Conservation (phyloP, 768 basidiomycete genomes). For the Dioszegia aurantiaca region DNA sequence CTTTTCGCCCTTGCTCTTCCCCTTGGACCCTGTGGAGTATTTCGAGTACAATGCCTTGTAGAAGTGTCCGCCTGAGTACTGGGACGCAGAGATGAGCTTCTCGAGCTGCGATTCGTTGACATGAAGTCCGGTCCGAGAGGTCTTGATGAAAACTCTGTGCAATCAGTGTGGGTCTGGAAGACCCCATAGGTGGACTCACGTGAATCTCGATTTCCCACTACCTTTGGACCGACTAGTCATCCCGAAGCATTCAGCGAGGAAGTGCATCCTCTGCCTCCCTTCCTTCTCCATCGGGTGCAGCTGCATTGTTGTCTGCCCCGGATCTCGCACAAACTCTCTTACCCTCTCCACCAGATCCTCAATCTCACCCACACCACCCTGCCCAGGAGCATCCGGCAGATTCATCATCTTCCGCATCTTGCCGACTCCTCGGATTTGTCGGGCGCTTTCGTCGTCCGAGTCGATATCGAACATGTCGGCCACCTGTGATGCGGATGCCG, state of each 20-base stretch:
- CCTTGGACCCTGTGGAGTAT: constrained; percentile 32
- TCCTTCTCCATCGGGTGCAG: constrained; percentile 76
- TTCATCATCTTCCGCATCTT: constrained; percentile 25
- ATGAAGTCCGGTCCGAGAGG: constrained; percentile 59
- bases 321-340: constrained; percentile 64
- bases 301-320: constrained; percentile 59
- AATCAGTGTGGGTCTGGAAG: no score
- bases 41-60: constrained; percentile 52
- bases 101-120: constrained; percentile 65
- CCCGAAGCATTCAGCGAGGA: constrained; percentile 73
- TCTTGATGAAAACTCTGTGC: constrained; percentile 64
- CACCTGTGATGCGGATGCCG: constrained; percentile 51
- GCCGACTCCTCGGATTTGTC: constrained; percentile 5
- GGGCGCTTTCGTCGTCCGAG: constrained; percentile 24
- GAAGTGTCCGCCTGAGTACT: constrained; percentile 38
- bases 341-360: constrained; percentile 57
- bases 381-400: constrained; percentile 11
- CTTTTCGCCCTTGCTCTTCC: constrained; percentile 15
- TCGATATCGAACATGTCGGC: constrained; percentile 67
- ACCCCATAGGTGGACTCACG: constrained; percentile 48
- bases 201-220: constrained; percentile 67
- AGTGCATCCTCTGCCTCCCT: constrained; percentile 70
- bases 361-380: constrained; percentile 23
- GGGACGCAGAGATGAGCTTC: constrained; percentile 50
- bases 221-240: constrained; percentile 75